These are phyloP conservation scores for Pterula multifida DNA, from an alignment of 1,284 basidiomycete species.

Conservation along the genomic window DNA sequence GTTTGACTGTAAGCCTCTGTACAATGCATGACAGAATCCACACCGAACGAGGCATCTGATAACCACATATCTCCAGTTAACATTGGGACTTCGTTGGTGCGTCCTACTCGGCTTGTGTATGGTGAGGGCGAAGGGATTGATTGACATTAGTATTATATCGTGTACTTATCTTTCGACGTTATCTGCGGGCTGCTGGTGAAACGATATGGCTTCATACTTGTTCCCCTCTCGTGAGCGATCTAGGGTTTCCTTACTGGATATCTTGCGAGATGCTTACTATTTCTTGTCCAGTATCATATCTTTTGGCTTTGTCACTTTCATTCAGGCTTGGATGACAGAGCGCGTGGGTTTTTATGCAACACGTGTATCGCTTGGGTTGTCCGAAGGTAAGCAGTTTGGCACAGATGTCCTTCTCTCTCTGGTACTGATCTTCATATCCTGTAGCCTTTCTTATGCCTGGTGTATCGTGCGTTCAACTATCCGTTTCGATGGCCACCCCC, in stretches of 20 bases:
- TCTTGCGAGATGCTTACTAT: background rate
- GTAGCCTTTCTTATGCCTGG: constrained; percentile 2
- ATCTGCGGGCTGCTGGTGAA: background rate
- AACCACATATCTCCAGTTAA: too few species aligned
- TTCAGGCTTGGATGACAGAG: background rate
- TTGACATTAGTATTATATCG: background rate
- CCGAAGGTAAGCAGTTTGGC: background rate
- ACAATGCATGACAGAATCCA: too few species aligned
- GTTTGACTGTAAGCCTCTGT: too few species aligned
- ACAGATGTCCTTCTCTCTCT: background rate
- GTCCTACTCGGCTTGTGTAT: background rate
- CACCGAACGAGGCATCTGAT: too few species aligned
- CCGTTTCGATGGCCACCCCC: background rate
- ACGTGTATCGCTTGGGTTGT: background rate
- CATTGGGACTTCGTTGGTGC: background rate
- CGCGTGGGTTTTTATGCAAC: background rate
- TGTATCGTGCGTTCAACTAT: background rate
- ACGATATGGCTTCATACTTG: background rate
- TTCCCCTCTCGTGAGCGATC: background rate
- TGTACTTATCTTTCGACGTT: background rate
- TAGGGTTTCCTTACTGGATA: background rate
- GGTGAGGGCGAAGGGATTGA: background rate
- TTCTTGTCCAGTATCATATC: background rate
- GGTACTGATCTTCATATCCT: background rate
- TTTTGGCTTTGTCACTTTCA: background rate